Percentiles rank a stretch among this genome's conserved stretches.
phyloP scores from a whole-genome alignment of 2,329 filamentous ascomycete genomes.

The Passalora sequoiae region DNA sequence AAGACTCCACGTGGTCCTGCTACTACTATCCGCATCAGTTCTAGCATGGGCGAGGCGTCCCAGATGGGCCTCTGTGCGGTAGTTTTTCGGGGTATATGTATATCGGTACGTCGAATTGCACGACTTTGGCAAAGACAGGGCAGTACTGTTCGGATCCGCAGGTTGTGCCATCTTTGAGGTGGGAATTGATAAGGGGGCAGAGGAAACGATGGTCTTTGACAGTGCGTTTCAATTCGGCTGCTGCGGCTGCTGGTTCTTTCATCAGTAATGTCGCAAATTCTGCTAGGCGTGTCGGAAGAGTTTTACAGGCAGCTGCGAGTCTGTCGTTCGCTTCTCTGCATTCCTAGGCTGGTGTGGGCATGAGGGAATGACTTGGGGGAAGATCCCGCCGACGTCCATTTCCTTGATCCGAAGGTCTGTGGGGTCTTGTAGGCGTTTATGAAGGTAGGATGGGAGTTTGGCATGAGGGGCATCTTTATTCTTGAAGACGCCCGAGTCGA shows the following conservation, averaged over 20 bases:
- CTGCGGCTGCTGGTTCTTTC: conserved; percentile 23
- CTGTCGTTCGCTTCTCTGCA: conserved; percentile 25
- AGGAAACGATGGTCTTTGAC: conserved; percentile 23
- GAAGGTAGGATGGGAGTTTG: conserved; percentile 2
- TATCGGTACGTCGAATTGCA: conserved; percentile 44
- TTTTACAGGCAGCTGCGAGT: conserved; percentile 17
- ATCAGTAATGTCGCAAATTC: conserved; percentile 28
- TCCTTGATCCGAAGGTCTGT: conserved; percentile 19
- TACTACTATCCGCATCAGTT: too few species aligned
- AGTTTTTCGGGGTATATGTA: too few species aligned
- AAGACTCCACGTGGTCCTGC: too few species aligned
- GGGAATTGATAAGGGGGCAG: conserved; percentile 29
- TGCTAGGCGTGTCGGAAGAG: conserved; percentile 19
- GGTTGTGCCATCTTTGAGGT: conserved; percentile 20
- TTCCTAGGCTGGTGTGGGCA: conserved; percentile 11
- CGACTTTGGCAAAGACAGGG: conserved; percentile 26
- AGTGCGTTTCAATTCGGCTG: conserved; percentile 22
- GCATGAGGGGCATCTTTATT: conserved; percentile 1
- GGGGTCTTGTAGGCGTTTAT: conserved; percentile 5
- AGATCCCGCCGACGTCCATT: conserved; percentile 23
- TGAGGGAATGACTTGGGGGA: conserved; percentile 24
- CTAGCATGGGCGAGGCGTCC: too few species aligned
- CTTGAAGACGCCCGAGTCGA: conserved; percentile 5
- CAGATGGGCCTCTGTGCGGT: too few species aligned
- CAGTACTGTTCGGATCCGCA: conserved; percentile 25